phyloP scores from a whole-genome alignment of 164 flowering plant genomes.

The Dillenia suffruticosa region DNA sequence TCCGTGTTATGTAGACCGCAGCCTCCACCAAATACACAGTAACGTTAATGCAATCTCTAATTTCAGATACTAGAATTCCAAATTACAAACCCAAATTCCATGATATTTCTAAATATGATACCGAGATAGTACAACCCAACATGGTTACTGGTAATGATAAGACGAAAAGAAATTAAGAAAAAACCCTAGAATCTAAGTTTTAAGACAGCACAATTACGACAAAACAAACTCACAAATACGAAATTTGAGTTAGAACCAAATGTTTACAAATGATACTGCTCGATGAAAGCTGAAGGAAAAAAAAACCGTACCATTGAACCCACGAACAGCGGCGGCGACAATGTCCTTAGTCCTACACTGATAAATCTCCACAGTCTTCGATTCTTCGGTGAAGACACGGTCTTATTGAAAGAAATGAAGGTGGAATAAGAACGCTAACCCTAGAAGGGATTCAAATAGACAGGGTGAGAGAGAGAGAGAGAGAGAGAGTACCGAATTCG shows the following conservation, averaged over 20 bases:
- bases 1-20: too few relatives aligned
- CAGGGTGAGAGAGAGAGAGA: neutral
- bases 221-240: neutral
- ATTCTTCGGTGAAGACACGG: slow-evolving; percentile 63
- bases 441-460: neutral
- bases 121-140: neutral
- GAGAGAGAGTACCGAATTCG: slow-evolving; percentile 60
- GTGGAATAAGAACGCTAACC: neutral
- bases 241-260: neutral
- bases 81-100: too few relatives aligned
- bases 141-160: neutral
- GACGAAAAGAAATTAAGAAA: neutral
- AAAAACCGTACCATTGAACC: slow-evolving; percentile 63
- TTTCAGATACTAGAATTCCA: too few relatives aligned
- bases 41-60: too few relatives aligned
- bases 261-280: too few relatives aligned
- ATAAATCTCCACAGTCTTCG: slow-evolving; percentile 64
- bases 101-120: too few relatives aligned
- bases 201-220: too few relatives aligned
- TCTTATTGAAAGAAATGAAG: slow-evolving; percentile 31
- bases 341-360: slow-evolving; percentile 64
- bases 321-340: slow-evolving; percentile 82
- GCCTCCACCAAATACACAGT: too few relatives aligned
- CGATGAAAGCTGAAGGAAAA: neutral
- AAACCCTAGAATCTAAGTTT: neutral